Conservation (phyloP, 176 grass and related monocot genomes). For the Areca catechu region DNA sequence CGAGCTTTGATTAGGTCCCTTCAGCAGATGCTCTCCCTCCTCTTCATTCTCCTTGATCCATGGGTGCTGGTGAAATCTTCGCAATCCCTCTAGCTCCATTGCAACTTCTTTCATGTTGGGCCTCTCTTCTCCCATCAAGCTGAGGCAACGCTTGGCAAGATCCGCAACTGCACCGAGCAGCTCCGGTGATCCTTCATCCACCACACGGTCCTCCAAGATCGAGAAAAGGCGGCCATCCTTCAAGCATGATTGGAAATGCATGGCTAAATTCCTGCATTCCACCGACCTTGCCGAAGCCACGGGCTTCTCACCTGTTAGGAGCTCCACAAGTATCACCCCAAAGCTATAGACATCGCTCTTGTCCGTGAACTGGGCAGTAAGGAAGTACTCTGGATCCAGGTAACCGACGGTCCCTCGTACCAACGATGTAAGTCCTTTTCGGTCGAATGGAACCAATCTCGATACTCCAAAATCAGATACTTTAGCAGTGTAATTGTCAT, state of each 20-base stretch:
- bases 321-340: neutral
- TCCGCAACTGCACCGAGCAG: neutral
- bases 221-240: neutral
- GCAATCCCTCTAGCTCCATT: too few relatives aligned
- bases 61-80: too few relatives aligned
- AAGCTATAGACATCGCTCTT: constrained; percentile 4
- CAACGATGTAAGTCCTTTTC: neutral
- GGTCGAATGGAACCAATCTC: neutral
- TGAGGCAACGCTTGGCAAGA: neutral
- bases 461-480: constrained; percentile 1
- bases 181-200: neutral
- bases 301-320: neutral
- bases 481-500: neutral
- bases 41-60: too few relatives aligned
- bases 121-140: neutral
- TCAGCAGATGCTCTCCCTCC: too few relatives aligned
- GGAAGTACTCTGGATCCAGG: neutral
- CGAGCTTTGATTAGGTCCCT: too few relatives aligned
- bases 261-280: neutral
- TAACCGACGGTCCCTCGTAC: constrained; percentile 1
- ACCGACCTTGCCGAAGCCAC: neutral
- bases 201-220: neutral
- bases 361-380: neutral
- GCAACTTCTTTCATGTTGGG: constrained; percentile 1
- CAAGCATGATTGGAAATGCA: neutral